Evolutionary conservation across 2,329 filamentous ascomycete genomes (phyloP).

Genomic region (Aureobasidium melanogenum): DNA sequence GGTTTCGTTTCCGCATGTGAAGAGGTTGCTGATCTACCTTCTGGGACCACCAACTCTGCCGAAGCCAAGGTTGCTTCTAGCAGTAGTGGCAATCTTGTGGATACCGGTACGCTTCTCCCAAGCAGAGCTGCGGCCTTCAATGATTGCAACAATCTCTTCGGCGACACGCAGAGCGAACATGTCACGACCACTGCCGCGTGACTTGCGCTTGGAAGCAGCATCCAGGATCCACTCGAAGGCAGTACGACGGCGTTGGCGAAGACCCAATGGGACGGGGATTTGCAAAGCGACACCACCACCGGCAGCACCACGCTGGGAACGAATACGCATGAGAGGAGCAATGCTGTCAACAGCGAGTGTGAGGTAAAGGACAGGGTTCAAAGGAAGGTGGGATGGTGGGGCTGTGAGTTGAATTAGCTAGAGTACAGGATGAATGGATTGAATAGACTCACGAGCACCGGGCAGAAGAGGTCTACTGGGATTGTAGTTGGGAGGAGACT

Average conservation of each 20-base stretch:
- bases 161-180: constrained; percentile 72
- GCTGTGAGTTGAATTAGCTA: constrained; percentile 34
- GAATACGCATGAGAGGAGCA: constrained; percentile 76
- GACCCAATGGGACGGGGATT: constrained; percentile 16
- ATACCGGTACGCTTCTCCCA: constrained; percentile 74
- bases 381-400: constrained; percentile 68
- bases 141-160: constrained; percentile 76
- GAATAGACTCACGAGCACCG: constrained; percentile 38
- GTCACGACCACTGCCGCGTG: constrained; percentile 59
- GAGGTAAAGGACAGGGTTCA: constrained; percentile 84
- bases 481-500: constrained; percentile 67
- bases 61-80: constrained; percentile 60
- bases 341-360: constrained; percentile 87
- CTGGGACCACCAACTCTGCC: constrained; percentile 20
- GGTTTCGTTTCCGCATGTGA: background rate
- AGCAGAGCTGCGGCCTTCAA: constrained; percentile 72
- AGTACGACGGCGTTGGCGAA: constrained; percentile 17
- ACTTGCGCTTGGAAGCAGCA: constrained; percentile 68
- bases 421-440: background rate
- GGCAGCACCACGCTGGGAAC: constrained; percentile 63
- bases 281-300: constrained; percentile 63
- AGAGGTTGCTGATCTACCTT: background rate
- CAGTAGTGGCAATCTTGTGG: constrained; percentile 72
- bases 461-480: constrained; percentile 63
- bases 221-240: constrained; percentile 70